phyloP scores from a whole-genome alignment of 23 red algal species.

The Rhodosorus marinus region DNA sequence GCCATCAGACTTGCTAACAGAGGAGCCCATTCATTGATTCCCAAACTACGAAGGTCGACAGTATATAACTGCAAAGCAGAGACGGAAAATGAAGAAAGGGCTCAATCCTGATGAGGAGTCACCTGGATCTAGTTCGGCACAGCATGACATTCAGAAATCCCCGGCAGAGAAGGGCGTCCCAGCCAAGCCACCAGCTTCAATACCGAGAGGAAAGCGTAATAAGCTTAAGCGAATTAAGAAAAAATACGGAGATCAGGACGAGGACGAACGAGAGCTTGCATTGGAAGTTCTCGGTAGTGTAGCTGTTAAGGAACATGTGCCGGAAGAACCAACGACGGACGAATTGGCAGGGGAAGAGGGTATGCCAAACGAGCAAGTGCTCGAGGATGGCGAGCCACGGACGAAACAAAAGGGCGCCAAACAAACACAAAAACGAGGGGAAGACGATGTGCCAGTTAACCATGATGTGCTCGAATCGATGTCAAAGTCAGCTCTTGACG shows the following conservation, averaged over 20 bases:
- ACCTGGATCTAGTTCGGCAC: too few relatives aligned
- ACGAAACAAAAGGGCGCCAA: neutral
- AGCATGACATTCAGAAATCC: too few relatives aligned
- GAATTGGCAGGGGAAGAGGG: constrained; percentile 1
- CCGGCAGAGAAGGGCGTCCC: neutral
- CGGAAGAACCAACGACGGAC: neutral
- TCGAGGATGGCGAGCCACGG: neutral
- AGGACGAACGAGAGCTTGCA: constrained; percentile 67
- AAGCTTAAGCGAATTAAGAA: constrained; percentile 68
- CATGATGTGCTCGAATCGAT: constrained; percentile 20
- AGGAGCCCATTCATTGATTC: too few relatives aligned
- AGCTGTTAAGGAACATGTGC: constrained; percentile 15
- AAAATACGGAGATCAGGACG: constrained; percentile 84
- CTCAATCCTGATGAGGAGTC: neutral
- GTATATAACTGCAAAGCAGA: too few relatives aligned
- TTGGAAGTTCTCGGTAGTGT: constrained; percentile 68
- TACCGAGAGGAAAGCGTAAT: constrained; percentile 67
- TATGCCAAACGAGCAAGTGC: neutral
- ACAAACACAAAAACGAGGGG: constrained; percentile 11
- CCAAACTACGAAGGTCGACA: too few relatives aligned
- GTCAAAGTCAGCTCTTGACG: constrained; percentile 10
- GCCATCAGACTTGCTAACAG: too few relatives aligned
- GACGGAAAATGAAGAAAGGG: neutral
- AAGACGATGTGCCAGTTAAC: constrained; percentile 20
- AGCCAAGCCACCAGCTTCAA: too few relatives aligned